These are phyloP conservation scores for Diaporthe ilicicola DNA, from an alignment of 2,329 filamentous ascomycete species.

Conservation along the genomic window DNA sequence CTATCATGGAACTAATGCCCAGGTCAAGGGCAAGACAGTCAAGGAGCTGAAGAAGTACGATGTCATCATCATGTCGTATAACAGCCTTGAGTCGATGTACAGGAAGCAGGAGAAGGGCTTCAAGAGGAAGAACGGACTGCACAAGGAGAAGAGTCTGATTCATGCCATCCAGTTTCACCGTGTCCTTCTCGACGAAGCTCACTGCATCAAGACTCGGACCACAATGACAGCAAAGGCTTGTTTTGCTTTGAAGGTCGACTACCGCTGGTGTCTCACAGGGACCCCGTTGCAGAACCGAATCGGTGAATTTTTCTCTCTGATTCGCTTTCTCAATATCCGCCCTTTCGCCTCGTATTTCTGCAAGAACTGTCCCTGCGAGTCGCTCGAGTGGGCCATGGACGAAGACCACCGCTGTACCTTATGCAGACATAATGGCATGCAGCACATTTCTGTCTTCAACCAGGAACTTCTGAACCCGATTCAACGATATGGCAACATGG, in stretches of 20 bases:
- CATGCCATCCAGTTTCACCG: slow-evolving; percentile 90
- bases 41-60: slow-evolving; percentile 84
- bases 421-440: slow-evolving; percentile 66
- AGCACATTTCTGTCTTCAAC: slow-evolving; percentile 66
- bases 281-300: slow-evolving; percentile 97
- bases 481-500: slow-evolving; percentile 67
- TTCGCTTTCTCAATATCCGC: slow-evolving; percentile 87
- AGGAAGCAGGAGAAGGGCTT: slow-evolving; percentile 94
- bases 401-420: slow-evolving; percentile 73
- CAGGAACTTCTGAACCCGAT: slow-evolving; percentile 93
- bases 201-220: slow-evolving; percentile 90
- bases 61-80: slow-evolving; percentile 98
- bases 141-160: slow-evolving; percentile 83
- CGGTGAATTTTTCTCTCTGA: slow-evolving; percentile 93
- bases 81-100: slow-evolving; percentile 88
- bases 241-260: slow-evolving; percentile 86
- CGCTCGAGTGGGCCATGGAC: slow-evolving; percentile 84
- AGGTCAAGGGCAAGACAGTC: slow-evolving; percentile 78
- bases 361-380: slow-evolving; percentile 82
- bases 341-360: slow-evolving; percentile 96
- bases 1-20: slow-evolving; percentile 86
- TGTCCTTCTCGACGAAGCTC: slow-evolving; percentile 84
- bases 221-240: slow-evolving; percentile 95
- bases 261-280: slow-evolving; percentile 95
- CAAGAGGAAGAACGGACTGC: slow-evolving; percentile 78